Base-by-base conservation (phyloP, 2,329 filamentous ascomycete species). In the Monosporascus sp. region DNA sequence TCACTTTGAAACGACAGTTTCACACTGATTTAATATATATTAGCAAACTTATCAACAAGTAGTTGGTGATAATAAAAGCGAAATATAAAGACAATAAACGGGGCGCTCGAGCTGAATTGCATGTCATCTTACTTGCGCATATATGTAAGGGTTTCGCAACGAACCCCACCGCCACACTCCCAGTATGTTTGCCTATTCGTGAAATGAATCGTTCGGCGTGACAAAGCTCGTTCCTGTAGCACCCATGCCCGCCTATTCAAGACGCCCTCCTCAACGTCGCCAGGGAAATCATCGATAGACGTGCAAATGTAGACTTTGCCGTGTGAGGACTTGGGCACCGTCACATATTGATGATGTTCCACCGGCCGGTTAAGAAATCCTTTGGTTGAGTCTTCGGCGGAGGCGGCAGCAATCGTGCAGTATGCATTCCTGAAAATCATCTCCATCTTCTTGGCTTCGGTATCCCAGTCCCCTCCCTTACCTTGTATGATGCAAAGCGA, bases 121-220 rank as follows among this genome's bases (percentile, higher is more conserved):
- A 0, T 11, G 27, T 31, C 9, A 3, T 1, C 27, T 43, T n/a
- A 43, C 39, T 43, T 43, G 39, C 18, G 9, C n/a, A 43, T 43
- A 11, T 20, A 20, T 43, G 35, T 25, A 22, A 57, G 48, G 7
- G 55, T 59, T 20, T 60, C 57, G 22, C 53, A 57, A 2, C 54
- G 54, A 11, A 60, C 50, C 8, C 55, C 57, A 5, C 41, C 25
- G 11, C 56, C 56, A 36, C 58, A 60, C 31, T 60, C 56, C 58
- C 58, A 60, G 27, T 60, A 60, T 17, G 49, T 47, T 47, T 60
- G 58, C 7, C 35, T 54, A 7, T 49, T 25, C 5, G 52, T 49
- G 41, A 55, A 58, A 35, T 57, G 45, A 8, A 60, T 57, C 11
- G 58, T 55, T 6, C 58, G 52, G 2, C 53, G 52, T 3, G 56